Conservation (phyloP, 2,329 filamentous ascomycete species). For the Zelopaecilomyces penicillatus region DNA sequence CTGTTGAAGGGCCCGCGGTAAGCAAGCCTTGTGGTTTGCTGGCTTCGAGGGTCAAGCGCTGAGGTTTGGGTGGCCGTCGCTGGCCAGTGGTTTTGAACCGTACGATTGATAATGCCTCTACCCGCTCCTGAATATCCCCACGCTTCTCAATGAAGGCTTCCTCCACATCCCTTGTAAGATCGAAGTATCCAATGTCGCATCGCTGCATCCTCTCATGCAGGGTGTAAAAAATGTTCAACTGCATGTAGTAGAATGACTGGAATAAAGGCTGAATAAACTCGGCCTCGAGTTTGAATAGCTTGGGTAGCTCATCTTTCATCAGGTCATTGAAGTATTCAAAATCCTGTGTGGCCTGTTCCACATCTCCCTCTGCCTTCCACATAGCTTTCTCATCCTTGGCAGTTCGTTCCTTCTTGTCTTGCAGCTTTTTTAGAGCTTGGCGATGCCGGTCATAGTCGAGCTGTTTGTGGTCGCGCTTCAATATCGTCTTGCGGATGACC, state of each 20-base stretch:
- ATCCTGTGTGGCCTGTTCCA: slow-evolving; percentile 87
- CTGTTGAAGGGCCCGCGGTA: slow-evolving; percentile 33
- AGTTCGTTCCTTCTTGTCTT: slow-evolving; percentile 95
- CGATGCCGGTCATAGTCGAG: slow-evolving; percentile 90
- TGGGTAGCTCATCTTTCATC: slow-evolving; percentile 89
- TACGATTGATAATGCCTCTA: slow-evolving; percentile 77
- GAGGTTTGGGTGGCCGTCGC: slow-evolving; percentile 48
- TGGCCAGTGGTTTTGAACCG: slow-evolving; percentile 86
- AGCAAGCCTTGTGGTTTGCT: slow-evolving; percentile 42
- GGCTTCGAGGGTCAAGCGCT: slow-evolving; percentile 44
- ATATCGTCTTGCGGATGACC: slow-evolving; percentile 76
- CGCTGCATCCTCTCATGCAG: slow-evolving; percentile 96
- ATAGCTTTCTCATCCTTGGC: slow-evolving; percentile 96
- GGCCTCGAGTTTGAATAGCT: slow-evolving; percentile 79
- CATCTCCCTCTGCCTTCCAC: slow-evolving; percentile 89
- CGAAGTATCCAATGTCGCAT: slow-evolving; percentile 96
- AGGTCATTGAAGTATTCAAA: slow-evolving; percentile 98
- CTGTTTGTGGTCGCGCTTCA: slow-evolving; percentile 95
- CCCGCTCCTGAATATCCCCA: slow-evolving; percentile 74
- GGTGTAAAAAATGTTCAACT: slow-evolving; percentile 98
- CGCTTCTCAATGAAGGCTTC: slow-evolving; percentile 86
- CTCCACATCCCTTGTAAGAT: slow-evolving; percentile 82
- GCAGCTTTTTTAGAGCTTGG: slow-evolving; percentile 77
- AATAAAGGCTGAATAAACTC: slow-evolving; percentile 96
- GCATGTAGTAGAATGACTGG: slow-evolving; percentile 99